phyloP scores from a whole-genome alignment of 148 eudicot genomes.

The Rhododendron simsii region DNA sequence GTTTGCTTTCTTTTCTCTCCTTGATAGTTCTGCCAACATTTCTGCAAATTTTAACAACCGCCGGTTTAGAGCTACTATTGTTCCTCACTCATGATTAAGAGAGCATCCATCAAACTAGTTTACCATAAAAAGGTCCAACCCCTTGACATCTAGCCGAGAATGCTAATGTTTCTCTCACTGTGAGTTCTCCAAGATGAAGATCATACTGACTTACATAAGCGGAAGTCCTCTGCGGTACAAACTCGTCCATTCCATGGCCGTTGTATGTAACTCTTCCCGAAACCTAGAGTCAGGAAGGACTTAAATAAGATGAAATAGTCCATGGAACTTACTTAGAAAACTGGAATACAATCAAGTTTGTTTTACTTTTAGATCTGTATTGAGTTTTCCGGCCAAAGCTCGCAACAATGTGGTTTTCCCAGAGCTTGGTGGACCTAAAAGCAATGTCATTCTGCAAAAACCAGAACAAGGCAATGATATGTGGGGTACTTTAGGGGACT shows the following conservation, averaged over 20 bases:
- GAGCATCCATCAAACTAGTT: background rate
- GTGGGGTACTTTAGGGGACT: background rate
- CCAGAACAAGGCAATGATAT: background rate
- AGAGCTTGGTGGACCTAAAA: slow-evolving; percentile 3
- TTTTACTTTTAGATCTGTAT: background rate
- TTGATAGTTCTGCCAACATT: slow-evolving; percentile 25
- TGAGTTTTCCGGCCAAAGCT: background rate
- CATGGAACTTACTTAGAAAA: background rate
- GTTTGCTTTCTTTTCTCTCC: slow-evolving; percentile 27
- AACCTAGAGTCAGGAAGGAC: background rate
- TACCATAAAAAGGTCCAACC: background rate
- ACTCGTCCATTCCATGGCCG: background rate
- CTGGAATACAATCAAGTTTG: background rate
- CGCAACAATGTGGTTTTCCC: background rate
- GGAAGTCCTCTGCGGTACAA: background rate
- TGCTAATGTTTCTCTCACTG: background rate
- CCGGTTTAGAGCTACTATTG: background rate
- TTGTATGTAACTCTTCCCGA: background rate
- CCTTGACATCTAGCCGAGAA: background rate
- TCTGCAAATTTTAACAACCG: slow-evolving; percentile 9
- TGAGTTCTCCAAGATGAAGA: background rate
- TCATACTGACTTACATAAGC: background rate
- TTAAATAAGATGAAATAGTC: background rate
- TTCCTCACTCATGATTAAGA: background rate
- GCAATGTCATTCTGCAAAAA: background rate